phyloP scores from a whole-genome alignment of 306 rosid species.

The Rubus parviflorus region DNA sequence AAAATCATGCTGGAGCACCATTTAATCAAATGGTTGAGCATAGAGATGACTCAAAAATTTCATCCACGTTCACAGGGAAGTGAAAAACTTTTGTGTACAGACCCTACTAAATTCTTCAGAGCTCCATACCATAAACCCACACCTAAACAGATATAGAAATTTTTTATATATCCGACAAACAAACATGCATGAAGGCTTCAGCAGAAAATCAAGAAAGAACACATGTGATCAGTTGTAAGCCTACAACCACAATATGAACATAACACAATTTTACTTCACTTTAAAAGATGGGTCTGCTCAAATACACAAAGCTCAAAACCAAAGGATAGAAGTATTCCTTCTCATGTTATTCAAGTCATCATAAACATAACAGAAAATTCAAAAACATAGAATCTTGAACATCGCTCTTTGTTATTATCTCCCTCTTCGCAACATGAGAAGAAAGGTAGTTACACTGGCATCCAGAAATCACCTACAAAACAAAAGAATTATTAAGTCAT shows the following conservation, averaged over 20 bases:
- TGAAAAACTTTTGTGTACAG: not conserved
- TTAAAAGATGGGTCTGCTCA: not conserved
- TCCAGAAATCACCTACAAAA: conserved; percentile 55
- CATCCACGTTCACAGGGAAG: not conserved
- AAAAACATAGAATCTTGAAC: conserved; percentile 20
- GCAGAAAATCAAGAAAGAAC: not conserved
- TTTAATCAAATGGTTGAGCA: not conserved
- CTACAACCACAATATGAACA: not conserved
- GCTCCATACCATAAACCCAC: too few relatives aligned
- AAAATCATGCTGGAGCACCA: not conserved
- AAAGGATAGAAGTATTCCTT: conserved; percentile 1
- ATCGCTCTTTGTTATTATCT: conserved; percentile 50
- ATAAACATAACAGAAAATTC: not conserved
- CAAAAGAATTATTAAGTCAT: not conserved
- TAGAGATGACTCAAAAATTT: too few relatives aligned
- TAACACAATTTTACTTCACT: not conserved
- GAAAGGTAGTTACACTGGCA: conserved; percentile 22
- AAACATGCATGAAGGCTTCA: not conserved
- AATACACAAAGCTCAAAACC: conserved; percentile 7
- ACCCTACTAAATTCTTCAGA: not conserved
- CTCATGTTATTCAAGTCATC: conserved; percentile 18
- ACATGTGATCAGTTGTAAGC: not conserved
- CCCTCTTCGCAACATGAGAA: conserved; percentile 22
- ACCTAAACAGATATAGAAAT: not conserved
- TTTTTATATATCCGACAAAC: not conserved